Evolutionary conservation across 83 land plant genomes (phyloP).

Genomic region (Thuja plicata): DNA sequence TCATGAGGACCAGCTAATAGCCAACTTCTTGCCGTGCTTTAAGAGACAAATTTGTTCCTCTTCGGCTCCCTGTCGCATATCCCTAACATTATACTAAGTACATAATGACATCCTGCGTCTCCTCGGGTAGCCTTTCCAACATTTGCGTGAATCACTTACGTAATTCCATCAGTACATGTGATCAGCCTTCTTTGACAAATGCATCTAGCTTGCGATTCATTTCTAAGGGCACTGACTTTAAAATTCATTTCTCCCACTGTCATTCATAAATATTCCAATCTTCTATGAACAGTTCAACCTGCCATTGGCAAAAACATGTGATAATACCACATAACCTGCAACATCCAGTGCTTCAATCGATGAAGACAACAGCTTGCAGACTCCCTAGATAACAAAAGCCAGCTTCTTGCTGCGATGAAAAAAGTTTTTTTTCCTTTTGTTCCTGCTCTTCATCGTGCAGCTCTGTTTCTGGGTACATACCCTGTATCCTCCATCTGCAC

Average conservation of each 20-base stretch:
- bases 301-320: background rate
- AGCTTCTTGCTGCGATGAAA: background rate
- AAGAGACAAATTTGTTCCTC: background rate
- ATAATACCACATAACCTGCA: background rate
- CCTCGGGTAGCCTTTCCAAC: background rate
- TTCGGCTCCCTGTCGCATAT: background rate
- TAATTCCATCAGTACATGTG: background rate
- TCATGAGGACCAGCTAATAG: background rate
- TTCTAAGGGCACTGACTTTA: background rate
- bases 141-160: background rate
- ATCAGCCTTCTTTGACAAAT: background rate
- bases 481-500: background rate
- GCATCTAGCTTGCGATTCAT: background rate
- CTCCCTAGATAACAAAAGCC: conserved; percentile 4
- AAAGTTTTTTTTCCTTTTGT: background rate
- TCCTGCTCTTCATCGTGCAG: background rate
- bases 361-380: background rate
- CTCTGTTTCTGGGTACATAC: background rate
- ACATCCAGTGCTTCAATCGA: background rate
- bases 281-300: background rate
- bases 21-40: background rate
- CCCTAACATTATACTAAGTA: background rate
- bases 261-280: background rate
- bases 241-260: background rate
- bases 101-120: background rate